phyloP scores from a whole-genome alignment of 1,284 basidiomycete genomes.

The Pseudozyma flocculosa region DNA sequence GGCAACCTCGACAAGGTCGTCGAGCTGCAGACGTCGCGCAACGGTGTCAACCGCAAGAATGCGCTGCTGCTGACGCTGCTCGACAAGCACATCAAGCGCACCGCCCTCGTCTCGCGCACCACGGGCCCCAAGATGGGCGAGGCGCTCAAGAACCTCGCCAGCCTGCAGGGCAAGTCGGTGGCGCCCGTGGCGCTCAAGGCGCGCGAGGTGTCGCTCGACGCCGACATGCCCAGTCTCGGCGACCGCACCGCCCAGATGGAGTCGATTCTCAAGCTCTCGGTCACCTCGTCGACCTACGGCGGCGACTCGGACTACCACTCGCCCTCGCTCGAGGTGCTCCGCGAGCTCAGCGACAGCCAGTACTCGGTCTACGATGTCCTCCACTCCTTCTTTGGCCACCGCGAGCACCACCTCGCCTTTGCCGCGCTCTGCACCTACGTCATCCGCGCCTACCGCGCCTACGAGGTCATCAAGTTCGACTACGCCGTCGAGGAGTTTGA shows the following conservation, averaged over 20 bases:
- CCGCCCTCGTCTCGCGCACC: conserved; percentile 37
- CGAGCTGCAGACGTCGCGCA: conserved; percentile 85
- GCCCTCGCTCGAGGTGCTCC: conserved; percentile 81
- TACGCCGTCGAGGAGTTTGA: conserved; percentile 74
- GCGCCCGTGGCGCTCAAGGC: conserved; percentile 75
- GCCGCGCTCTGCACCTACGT: conserved; percentile 96
- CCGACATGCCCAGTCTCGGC: conserved; percentile 94
- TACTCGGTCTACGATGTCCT: conserved; percentile 98
- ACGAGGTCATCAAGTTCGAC: conserved; percentile 86
- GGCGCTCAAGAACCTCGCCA: conserved; percentile 64
- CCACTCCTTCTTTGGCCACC: conserved; percentile 84
- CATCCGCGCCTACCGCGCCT: conserved; percentile 91
- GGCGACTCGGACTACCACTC: conserved; percentile 67
- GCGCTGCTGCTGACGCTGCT: conserved; percentile 82
- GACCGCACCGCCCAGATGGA: conserved; percentile 94
- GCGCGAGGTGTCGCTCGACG: conserved; percentile 91
- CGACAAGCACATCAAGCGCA: conserved; percentile 64
- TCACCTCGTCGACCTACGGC: conserved; percentile 76
- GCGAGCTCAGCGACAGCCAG: conserved; percentile 91
- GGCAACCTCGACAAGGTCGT: conserved; percentile 88
- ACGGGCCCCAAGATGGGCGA: conserved; percentile 43
- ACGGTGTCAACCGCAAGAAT: conserved; percentile 89
- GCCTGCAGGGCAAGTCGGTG: conserved; percentile 65
- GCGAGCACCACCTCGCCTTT: conserved; percentile 71
- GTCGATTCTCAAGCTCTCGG: conserved; percentile 81